These are phyloP conservation scores for Paramecium bursaria DNA, from an alignment of 73 alveolate genomes.

Conservation along the genomic window DNA sequence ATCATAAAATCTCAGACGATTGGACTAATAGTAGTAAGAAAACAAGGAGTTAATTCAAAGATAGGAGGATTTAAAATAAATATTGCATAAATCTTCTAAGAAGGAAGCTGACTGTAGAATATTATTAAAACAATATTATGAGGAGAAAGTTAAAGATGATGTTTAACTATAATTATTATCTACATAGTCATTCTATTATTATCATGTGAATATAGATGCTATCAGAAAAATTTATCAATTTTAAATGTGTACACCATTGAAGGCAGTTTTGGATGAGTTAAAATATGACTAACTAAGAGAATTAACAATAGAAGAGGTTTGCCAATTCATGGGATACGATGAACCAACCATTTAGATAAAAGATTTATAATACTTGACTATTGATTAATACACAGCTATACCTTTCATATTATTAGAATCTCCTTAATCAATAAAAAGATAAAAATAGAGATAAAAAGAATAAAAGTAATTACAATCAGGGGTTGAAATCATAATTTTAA, in stretches of 20 bases:
- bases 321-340: constrained; percentile 25
- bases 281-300: constrained; percentile 6
- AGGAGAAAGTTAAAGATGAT: not conserved
- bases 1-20: constrained; percentile 21
- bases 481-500: constrained; percentile 21
- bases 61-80: constrained; percentile 22
- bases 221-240: constrained; percentile 19
- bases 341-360: constrained; percentile 17
- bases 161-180: not conserved
- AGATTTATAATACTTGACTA: constrained; percentile 32
- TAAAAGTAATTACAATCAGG: constrained; percentile 48
- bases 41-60: constrained; percentile 26
- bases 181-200: constrained; percentile 40
- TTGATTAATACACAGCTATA: constrained; percentile 41
- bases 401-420: constrained; percentile 46
- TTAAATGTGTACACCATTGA: constrained; percentile 47
- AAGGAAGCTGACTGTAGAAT: constrained; percentile 23
- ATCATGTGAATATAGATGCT: constrained; percentile 46
- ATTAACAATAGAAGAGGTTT: constrained; percentile 11
- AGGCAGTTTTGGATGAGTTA: constrained; percentile 28
- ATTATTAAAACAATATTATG: not conserved
- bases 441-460: not conserved
- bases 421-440: not conserved
- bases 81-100: not conserved
- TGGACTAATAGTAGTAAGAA: constrained; percentile 17